A percentile compares a stretch with the other conserved stretches of the same genome.
These are phyloP conservation scores for Protomyces gravidus DNA, from an alignment of 1,139 yeast genomes.

Conservation along the genomic window DNA sequence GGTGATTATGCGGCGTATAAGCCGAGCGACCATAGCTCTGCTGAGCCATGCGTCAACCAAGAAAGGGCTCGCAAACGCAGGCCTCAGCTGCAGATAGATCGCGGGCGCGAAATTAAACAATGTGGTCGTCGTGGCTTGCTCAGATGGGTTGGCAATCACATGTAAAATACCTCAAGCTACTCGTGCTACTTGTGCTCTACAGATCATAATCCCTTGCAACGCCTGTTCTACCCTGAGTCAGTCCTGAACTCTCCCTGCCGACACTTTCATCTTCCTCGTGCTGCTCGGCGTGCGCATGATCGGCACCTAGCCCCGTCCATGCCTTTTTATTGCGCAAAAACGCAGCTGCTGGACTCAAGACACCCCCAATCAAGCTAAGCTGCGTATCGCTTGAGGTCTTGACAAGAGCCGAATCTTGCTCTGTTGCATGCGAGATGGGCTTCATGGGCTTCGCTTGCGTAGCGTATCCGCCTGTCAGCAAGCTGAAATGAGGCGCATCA, in stretches of 20 bases:
- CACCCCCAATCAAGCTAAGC: conserved; percentile 42
- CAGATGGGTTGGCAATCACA: neutral
- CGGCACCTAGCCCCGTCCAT: conserved; percentile 94
- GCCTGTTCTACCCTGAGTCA: conserved; percentile 22
- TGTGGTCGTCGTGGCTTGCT: neutral
- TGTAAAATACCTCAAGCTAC: neutral
- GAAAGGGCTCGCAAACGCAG: neutral
- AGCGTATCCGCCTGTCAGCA: conserved; percentile 75
- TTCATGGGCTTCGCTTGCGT: conserved; percentile 44
- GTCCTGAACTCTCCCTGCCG: neutral
- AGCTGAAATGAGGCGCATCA: conserved; percentile 74
- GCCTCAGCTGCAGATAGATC: neutral
- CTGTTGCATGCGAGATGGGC: conserved; percentile 1
- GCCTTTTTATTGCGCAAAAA: conserved; percentile 59
- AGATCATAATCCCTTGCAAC: conserved; percentile 16
- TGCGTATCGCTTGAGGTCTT: conserved; percentile 3
- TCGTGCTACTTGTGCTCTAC: too few species aligned
- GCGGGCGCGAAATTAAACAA: neutral
- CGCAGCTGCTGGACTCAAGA: conserved; percentile 85
- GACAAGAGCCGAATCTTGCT: conserved; percentile 4
- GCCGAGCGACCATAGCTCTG: neutral
- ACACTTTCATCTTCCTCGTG: conserved; percentile 41
- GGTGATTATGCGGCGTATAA: conserved; percentile 3
- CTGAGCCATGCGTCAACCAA: neutral
- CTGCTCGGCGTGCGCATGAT: conserved; percentile 46